Conservation (phyloP, 352 stramenopile species). For the Phytopythium chamaehyphon region DNA sequence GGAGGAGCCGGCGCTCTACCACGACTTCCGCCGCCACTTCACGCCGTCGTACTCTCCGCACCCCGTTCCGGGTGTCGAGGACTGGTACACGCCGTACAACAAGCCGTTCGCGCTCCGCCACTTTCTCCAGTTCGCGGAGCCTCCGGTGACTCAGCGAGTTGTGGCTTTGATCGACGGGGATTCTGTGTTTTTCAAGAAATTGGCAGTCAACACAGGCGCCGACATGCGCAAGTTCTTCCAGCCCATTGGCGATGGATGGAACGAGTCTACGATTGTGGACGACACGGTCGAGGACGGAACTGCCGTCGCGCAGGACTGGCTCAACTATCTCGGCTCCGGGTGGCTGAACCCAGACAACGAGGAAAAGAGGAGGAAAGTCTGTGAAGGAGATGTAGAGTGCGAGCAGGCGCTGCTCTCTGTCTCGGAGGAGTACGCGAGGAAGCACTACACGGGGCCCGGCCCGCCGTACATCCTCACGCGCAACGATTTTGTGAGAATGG, state of each 20-base stretch:
- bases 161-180: conserved; percentile 36
- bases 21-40: conserved; percentile 52
- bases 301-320: conserved; percentile 48
- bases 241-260: conserved; percentile 11
- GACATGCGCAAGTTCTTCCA: conserved; percentile 38
- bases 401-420: conserved; percentile 27
- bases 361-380: conserved; percentile 31
- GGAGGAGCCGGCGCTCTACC: conserved; percentile 39
- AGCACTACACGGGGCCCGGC: conserved; percentile 42
- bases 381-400: conserved; percentile 8
- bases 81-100: conserved; percentile 51
- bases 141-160: conserved; percentile 31
- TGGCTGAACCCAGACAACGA: conserved; percentile 26
- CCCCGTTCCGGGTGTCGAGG: conserved; percentile 28
- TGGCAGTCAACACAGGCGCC: conserved; percentile 38
- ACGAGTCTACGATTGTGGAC: conserved; percentile 23
- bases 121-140: conserved; percentile 39
- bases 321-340: conserved; percentile 30
- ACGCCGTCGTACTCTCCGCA: conserved; percentile 40
- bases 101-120: conserved; percentile 50
- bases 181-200: conserved; percentile 37
- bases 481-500: conserved; percentile 32
- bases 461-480: conserved; percentile 62
- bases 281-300: conserved; percentile 37
- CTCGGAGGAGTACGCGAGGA: conserved; percentile 22